These are phyloP conservation scores for Spathaspora sp. DNA, from an alignment of 1,139 yeast species.

Conservation along the genomic window DNA sequence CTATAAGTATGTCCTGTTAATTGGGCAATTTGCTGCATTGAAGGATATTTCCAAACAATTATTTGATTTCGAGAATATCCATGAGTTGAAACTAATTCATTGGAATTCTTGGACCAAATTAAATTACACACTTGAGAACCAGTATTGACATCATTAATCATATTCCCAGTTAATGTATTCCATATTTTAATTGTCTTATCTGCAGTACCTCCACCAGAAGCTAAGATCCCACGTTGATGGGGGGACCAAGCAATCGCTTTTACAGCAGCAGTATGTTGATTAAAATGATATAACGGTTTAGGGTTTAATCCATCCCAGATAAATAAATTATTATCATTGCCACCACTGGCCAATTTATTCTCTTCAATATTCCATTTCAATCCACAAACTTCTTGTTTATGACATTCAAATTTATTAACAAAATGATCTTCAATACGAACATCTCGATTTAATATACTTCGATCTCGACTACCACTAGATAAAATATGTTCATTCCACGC, in stretches of 20 bases:
- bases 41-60: constrained; percentile 91
- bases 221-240: constrained; percentile 88
- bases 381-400: constrained; percentile 96
- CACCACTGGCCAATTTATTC: constrained; percentile 87
- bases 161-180: constrained; percentile 82
- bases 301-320: constrained; percentile 85
- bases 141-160: constrained; percentile 78
- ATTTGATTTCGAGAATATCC: constrained; percentile 92
- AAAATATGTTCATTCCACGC: constrained; percentile 94
- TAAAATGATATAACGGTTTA: constrained; percentile 69
- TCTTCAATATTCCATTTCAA: constrained; percentile 90
- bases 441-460: constrained; percentile 83
- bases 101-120: constrained; percentile 89
- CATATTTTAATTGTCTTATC: constrained; percentile 89
- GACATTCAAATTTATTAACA: constrained; percentile 68
- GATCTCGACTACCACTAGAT: constrained; percentile 85
- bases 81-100: constrained; percentile 91
- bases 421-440: constrained; percentile 86
- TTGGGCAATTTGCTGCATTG: constrained; percentile 90
- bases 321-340: constrained; percentile 82
- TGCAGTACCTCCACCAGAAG: constrained; percentile 97
- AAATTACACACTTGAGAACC: constrained; percentile 96
- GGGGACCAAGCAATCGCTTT: constrained; percentile 98
- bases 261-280: constrained; percentile 91
- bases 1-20: constrained; percentile 93